These are phyloP conservation scores for Cladosporium phlei DNA, from an alignment of 2,329 filamentous ascomycete genomes.

Conservation along the genomic window DNA sequence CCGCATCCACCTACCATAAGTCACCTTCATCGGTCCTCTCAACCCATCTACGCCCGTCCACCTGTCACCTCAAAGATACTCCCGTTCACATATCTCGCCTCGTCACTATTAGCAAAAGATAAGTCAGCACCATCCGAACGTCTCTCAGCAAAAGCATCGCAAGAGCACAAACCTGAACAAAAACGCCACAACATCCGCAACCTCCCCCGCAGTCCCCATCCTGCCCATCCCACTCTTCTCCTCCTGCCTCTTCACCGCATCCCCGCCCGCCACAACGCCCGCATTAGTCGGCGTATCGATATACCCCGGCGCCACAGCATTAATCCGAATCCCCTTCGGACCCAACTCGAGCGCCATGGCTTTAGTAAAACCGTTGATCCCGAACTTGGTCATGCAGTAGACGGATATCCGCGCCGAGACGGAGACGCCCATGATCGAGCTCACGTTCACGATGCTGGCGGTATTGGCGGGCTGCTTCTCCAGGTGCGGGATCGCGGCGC, in stretches of 20 bases:
- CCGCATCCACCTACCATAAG: too few relatives aligned
- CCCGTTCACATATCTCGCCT: constrained; percentile 45
- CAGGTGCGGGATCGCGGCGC: constrained; percentile 39
- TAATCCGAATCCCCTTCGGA: constrained; percentile 35
- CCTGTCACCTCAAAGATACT: constrained; percentile 48
- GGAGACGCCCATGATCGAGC: constrained; percentile 36
- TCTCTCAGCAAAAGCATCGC: background rate
- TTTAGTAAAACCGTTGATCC: constrained; percentile 44
- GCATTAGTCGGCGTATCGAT: constrained; percentile 48
- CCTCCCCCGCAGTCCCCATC: constrained; percentile 44
- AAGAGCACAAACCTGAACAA: constrained; percentile 38
- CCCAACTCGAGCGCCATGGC: constrained; percentile 38
- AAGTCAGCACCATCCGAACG: background rate
- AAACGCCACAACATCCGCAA: constrained; percentile 48
- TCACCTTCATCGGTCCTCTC: too few relatives aligned
- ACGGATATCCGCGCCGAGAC: constrained; percentile 36
- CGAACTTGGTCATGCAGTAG: constrained; percentile 42
- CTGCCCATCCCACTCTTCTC: constrained; percentile 39
- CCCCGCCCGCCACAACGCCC: constrained; percentile 45
- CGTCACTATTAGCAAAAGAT: constrained; percentile 32
- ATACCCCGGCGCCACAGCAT: constrained; percentile 39
- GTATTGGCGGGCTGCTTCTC: constrained; percentile 21
- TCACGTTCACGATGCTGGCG: constrained; percentile 40
- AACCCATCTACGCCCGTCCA: too few relatives aligned
- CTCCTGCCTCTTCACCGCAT: constrained; percentile 38